These are phyloP conservation scores for Fusarium poae DNA, from an alignment of 2,329 filamentous ascomycete species.

Conservation along the genomic window DNA sequence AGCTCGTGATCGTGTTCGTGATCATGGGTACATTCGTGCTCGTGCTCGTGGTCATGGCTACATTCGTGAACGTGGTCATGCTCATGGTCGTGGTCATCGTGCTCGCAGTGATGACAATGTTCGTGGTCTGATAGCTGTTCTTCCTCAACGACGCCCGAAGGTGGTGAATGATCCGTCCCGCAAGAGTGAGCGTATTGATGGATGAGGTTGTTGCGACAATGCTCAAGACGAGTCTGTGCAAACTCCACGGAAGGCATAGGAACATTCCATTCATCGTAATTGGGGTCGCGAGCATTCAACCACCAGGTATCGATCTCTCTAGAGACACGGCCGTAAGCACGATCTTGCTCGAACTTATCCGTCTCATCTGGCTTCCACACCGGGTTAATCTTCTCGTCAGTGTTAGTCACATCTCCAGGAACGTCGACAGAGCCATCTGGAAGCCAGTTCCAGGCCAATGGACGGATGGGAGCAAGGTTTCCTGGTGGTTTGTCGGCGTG, in stretches of 20 bases:
- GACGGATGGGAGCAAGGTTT: conserved; percentile 63
- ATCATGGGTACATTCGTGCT: conserved; percentile 10
- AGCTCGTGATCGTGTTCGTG: conserved; percentile 32
- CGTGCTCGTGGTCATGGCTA: conserved; percentile 44
- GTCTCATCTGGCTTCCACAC: conserved; percentile 65
- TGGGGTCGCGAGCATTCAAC: conserved; percentile 70
- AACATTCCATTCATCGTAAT: conserved; percentile 70
- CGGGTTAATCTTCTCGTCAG: conserved; percentile 61
- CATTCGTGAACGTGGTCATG: conserved; percentile 51
- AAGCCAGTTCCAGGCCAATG: conserved; percentile 69
- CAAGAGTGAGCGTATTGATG: conserved; percentile 66
- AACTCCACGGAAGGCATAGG: conserved; percentile 72
- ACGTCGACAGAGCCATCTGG: conserved; percentile 55
- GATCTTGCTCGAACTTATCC: conserved; percentile 71
- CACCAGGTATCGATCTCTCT: conserved; percentile 76
- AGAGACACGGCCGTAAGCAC: conserved; percentile 70
- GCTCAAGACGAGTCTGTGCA: conserved; percentile 68
- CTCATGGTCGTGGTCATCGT: conserved; percentile 31
- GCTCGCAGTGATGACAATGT: conserved; percentile 54
- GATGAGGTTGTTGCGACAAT: conserved; percentile 71
- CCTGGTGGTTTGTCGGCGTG: conserved; percentile 64
- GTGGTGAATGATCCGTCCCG: conserved; percentile 57
- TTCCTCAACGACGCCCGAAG: conserved; percentile 55
- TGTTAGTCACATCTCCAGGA: conserved; percentile 53
- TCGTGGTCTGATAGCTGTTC: conserved; percentile 56